These are phyloP conservation scores for Samsoniella hepiali DNA, from an alignment of 2,329 filamentous ascomycete species.

Conservation along the genomic window DNA sequence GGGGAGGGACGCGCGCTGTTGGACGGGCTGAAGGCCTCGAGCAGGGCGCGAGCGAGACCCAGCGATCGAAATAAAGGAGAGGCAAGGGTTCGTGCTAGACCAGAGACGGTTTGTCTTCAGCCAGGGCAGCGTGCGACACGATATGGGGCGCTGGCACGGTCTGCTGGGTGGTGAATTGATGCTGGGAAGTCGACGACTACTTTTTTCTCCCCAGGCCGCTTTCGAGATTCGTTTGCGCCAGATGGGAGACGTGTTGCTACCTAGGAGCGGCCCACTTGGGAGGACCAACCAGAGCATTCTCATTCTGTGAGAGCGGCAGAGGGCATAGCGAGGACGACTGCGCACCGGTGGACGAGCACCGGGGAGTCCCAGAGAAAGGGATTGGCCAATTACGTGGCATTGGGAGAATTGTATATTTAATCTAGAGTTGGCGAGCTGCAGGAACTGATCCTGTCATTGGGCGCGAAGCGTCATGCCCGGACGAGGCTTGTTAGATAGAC, in stretches of 20 bases:
- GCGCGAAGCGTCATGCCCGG: not conserved
- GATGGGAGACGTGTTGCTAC: conserved; percentile 20
- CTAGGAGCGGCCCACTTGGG: conserved; percentile 15
- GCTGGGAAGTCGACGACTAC: conserved; percentile 10
- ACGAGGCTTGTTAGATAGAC: not conserved
- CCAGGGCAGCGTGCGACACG: conserved; percentile 6
- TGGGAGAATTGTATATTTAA: not conserved
- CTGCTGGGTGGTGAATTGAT: conserved; percentile 15
- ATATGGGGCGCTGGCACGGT: not conserved
- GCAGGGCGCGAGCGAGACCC: conserved; percentile 3
- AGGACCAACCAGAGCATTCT: conserved; percentile 11
- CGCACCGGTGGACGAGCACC: not conserved
- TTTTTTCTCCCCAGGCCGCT: conserved; percentile 18
- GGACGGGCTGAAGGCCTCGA: conserved; percentile 4
- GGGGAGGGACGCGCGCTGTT: conserved; percentile 12
- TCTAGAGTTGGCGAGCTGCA: not conserved
- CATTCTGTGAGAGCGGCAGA: not conserved
- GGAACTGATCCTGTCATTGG: not conserved
- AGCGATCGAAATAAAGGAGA: conserved; percentile 3
- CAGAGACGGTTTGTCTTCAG: not conserved
- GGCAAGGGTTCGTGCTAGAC: not conserved
- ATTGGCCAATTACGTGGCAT: not conserved
- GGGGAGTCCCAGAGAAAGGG: not conserved
- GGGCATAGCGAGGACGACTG: not conserved
- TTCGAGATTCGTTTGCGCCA: conserved; percentile 17